Base-by-base conservation (phyloP, 2,329 filamentous ascomycete species). In the Diatrype stigma region DNA sequence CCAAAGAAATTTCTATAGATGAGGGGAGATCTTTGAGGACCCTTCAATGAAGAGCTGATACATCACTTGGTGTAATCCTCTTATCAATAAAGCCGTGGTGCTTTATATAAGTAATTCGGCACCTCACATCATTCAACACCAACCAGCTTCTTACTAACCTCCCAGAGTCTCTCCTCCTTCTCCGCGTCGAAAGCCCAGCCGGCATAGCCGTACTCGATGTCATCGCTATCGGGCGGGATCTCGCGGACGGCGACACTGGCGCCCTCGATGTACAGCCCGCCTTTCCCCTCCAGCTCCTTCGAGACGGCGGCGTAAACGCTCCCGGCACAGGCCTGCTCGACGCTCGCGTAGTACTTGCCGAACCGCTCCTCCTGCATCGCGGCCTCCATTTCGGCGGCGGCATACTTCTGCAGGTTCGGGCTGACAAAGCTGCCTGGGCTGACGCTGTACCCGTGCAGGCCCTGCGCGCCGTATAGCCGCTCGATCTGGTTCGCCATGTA, bases 401-500 rank as follows among this genome's bases (percentile, higher is more conserved):
- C 54, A 58, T 67, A 54, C 35, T 56, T 54, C 49, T 62, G 56
- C 42, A 74, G 56, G 23, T 64, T 67, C 0, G 65, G 68, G 48
- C 49, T 54, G 35, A 46, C 42, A 54, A 78, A 75, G 21, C 66
- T 66, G 10, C 77, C 77, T 0, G 76, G 77, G 54, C 74, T 69
- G 3, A 80, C 51, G 35, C 67, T 69, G 14, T 67, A 62, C 2
- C 67, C 74, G 50, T 75, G 73, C 0, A 79, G 54, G 21, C 72
- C 70, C 12, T 61, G 55, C 1, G 58, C 17, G 5, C 70, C 73
- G 55, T 74, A 77, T 1, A 67, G 67, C 1, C 75, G 68, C 42
- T 79, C 75, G 32, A 80, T 70, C 51, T 76, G 67, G 52, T 71
- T 77, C 19, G 75, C 68, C 60, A 76, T 71, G 51, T 70, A 76